Conservation (phyloP, 2,329 filamentous ascomycete genomes). For the Exserohilum rostratum region DNA sequence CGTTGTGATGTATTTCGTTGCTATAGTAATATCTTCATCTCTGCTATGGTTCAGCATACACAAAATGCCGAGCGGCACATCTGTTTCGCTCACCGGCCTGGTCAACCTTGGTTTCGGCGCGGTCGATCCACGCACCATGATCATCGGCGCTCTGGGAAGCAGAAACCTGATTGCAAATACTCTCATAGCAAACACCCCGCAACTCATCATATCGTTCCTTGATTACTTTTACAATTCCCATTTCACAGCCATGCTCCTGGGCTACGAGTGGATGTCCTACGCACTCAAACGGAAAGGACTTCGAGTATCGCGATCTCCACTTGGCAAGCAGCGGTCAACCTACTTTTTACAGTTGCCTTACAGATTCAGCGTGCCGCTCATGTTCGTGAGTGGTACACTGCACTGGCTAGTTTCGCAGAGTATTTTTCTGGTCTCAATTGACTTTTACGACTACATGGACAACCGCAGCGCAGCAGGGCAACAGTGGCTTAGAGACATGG, state of each 20-base stretch:
- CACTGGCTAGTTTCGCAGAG: neutral
- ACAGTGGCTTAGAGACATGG: neutral
- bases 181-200: constrained; percentile 55
- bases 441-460: neutral
- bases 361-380: neutral
- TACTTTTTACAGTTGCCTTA: neutral
- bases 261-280: constrained; percentile 55
- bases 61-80: neutral
- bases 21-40: neutral
- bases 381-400: neutral
- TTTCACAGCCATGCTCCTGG: constrained; percentile 54
- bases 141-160: neutral
- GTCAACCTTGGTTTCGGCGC: neutral
- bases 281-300: constrained; percentile 38
- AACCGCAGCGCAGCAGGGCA: neutral
- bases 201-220: constrained; percentile 53
- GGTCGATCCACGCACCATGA: neutral
- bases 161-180: constrained; percentile 15
- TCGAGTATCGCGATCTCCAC: constrained; percentile 42
- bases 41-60: neutral
- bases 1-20: neutral
- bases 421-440: neutral
- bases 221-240: constrained; percentile 56
- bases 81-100: neutral
- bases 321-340: constrained; percentile 38